phyloP scores from a whole-genome alignment of 208 protist species.

The Vickermania spadyakhi region DNA sequence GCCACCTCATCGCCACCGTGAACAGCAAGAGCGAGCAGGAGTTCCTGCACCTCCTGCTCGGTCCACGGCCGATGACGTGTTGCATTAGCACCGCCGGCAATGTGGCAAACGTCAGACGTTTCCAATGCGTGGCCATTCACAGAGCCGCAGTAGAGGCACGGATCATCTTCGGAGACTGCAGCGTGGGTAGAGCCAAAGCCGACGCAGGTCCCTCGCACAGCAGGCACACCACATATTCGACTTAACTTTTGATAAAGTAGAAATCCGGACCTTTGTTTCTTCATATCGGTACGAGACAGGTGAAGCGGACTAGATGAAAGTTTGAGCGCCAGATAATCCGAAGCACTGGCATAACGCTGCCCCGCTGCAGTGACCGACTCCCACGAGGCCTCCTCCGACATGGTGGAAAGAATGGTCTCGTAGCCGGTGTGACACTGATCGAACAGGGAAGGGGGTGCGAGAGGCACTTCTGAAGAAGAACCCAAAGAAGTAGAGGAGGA shows the following conservation, averaged over 20 bases:
- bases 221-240: constrained; percentile 44
- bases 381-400: constrained; percentile 59
- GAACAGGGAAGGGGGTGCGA: constrained; percentile 23
- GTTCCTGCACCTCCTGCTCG: constrained; percentile 25
- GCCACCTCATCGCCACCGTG: constrained; percentile 57
- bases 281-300: too few relatives aligned
- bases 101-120: constrained; percentile 22
- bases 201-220: constrained; percentile 58
- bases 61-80: constrained; percentile 35
- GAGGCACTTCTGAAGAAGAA: constrained; percentile 10
- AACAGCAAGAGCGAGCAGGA: constrained; percentile 39
- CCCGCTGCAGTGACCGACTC: too few relatives aligned
- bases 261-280: too few relatives aligned
- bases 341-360: too few relatives aligned
- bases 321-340: too few relatives aligned
- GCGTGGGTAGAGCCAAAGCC: constrained; percentile 52
- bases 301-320: too few relatives aligned
- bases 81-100: too few relatives aligned
- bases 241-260: constrained; percentile 54
- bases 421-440: constrained; percentile 71
- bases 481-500: too few relatives aligned
- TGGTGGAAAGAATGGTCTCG: constrained; percentile 39
- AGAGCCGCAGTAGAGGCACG: constrained; percentile 46
- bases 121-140: constrained; percentile 52
- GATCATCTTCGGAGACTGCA: constrained; percentile 17